Base-by-base conservation (phyloP, 2,329 filamentous ascomycete genomes). In the Trichoderma polysporum region DNA sequence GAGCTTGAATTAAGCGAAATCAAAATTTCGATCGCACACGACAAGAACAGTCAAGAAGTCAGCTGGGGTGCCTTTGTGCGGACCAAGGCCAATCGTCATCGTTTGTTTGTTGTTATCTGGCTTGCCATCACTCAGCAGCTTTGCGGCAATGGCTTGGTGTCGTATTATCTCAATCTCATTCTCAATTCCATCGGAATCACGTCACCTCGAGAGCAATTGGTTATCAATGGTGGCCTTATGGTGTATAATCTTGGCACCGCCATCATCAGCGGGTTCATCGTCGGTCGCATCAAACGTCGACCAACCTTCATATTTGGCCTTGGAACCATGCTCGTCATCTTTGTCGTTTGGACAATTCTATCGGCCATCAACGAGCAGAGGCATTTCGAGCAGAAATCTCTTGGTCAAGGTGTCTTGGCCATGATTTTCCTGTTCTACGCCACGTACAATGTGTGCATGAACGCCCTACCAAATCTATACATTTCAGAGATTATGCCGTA, bases 361-460 rank as follows among this genome's bases (percentile, higher is more conserved):
- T 77, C 78, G 12, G 78, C 79, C 12, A 70, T 74, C 12, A 77
- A 73, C 33, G 49, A 53, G 15, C 49, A 53, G 27, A 27, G 49
- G 6, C 2, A 53, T 17, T 53, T 53, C n/a, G 49, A 53, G 49
- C 49, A 53, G 29, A 53, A 53, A 27, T 57, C 53, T 2, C 35
- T 57, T 17, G 82, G 81, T 4, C 79, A 80, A 53, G 82, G 78
- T 4, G 80, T 84, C 15, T 80, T 86, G 59, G 80, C 79, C 12
- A 80, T 79, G 69, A 79, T 85, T 22, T 85, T 81, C 70, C 75
- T 82, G 60, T 84, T 80, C 74, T 81, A 76, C 67, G 79, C 82
- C 58, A 74, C 79, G 68, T 80, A 84, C 71, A 75, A 80, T 39
- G 78, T 83, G 58, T 80, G 80, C 25, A 84, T 79, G 75, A 82